Percentiles rank a stretch among this genome's conserved stretches.
Evolutionary conservation across 2,329 filamentous ascomycete species (phyloP).

Genomic region (Bipolaris victoriae): DNA sequence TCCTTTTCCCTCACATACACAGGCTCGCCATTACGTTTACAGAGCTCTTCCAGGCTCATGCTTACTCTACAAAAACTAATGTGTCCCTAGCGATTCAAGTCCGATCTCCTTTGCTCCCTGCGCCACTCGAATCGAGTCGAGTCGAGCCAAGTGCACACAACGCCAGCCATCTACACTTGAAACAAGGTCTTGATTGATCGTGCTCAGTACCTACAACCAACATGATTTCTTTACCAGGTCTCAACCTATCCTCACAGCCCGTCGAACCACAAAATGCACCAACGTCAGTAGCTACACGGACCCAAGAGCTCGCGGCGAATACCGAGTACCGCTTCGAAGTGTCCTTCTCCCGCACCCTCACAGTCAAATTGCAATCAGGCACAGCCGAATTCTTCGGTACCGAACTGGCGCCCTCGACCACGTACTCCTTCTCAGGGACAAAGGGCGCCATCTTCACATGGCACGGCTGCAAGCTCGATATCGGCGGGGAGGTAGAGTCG

Average conservation of each 20-base stretch:
- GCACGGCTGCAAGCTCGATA: slow-evolving; percentile 85
- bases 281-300: slow-evolving; percentile 37
- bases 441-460: slow-evolving; percentile 92
- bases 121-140: background rate
- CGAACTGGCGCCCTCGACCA: slow-evolving; percentile 80
- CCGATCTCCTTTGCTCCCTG: background rate
- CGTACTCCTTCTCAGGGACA: slow-evolving; percentile 79
- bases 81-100: background rate
- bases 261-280: slow-evolving; percentile 32
- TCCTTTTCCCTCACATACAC: background rate
- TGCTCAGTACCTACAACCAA: background rate
- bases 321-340: slow-evolving; percentile 56
- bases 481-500: slow-evolving; percentile 71
- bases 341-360: slow-evolving; percentile 42
- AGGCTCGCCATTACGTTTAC: background rate
- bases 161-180: background rate
- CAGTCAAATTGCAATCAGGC: slow-evolving; percentile 71
- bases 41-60: no score
- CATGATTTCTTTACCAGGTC: slow-evolving; percentile 54
- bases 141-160: background rate
- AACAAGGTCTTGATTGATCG: background rate
- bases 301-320: slow-evolving; percentile 52
- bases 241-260: slow-evolving; percentile 50
- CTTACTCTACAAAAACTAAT: background rate
- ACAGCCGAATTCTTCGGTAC: slow-evolving; percentile 94